Evolutionary conservation across 208 protist species (phyloP), one percentile per base, ranked within the genome.

Genomic region (Leishmania arabica): DNA sequence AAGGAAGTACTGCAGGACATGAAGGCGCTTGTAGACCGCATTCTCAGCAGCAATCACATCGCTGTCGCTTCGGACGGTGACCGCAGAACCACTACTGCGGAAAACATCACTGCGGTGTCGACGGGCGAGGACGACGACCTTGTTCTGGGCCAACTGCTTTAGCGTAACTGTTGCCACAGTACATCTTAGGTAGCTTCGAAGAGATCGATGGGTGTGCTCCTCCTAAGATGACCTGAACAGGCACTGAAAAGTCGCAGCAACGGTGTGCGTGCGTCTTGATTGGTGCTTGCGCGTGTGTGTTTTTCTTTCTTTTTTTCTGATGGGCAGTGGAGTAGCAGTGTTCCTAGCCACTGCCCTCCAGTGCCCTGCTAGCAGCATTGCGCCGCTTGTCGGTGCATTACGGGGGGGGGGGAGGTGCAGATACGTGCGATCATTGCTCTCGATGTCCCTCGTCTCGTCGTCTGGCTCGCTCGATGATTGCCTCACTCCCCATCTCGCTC

Each of bases 11-110:
- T 96, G 37, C 21, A 88, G 56, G 90, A 89, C 37, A 90, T 95
- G 86, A 89, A 75, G 24, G 66, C 34, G 6, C 75, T 98, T 1
- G 83, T 95, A 45, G 86, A 88, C 1, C 74, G 77, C 34, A 76
- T 96, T 40, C 69, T 92, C 13, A 60, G 78, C 31, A 80, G 76
- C 24, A 96, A 96, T 75, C 74, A 83, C 45, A 97, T 97, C 58
- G 85, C 86, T 2, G 68, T 93, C 9, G 47, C 83, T 19, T 56
- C 74, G 42, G 79, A 79, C 42, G 75, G 62, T 56, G 75, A 24
- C 13, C 11, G 27, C 40, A 49, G 74, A 24, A 19, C 54, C 24
- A 8, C 31, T 42, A 58, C 72, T 21, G 56, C 51, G 3, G 77
- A 79, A 5, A 47, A 0, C 42, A 11, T 37, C 17, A 8, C 37